A percentile compares a stretch with the other conserved stretches of the same genome.
phyloP scores from a whole-genome alignment of 305 asterid species.

The Galium porrigens region DNA sequence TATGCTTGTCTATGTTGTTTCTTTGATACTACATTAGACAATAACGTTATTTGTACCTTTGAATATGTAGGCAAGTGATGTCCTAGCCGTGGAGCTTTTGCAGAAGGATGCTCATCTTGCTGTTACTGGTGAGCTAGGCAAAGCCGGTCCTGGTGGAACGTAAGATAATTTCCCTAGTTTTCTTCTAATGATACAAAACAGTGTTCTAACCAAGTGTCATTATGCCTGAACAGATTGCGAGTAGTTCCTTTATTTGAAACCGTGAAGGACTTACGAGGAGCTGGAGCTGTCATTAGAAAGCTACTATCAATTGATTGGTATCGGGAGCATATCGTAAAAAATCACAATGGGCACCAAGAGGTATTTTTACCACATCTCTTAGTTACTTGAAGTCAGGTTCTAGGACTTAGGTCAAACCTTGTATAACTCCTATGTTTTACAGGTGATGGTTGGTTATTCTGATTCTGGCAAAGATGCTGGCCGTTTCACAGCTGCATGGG shows the following conservation, averaged over 20 bases:
- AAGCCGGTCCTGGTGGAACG: conserved; percentile 75
- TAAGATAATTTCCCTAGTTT: conserved; percentile 23
- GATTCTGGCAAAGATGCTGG: conserved; percentile 30
- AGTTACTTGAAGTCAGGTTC: neutral
- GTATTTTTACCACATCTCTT: conserved; percentile 21
- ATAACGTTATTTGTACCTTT: conserved; percentile 17
- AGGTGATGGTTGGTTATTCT: conserved; percentile 33
- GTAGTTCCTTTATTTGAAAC: conserved; percentile 96
- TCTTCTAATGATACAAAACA: neutral
- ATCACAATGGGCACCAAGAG: conserved; percentile 93
- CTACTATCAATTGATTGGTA: conserved; percentile 83
- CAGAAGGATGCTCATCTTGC: conserved; percentile 86
- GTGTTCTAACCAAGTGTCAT: conserved; percentile 11
- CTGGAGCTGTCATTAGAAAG: conserved; percentile 77
- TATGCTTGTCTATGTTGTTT: neutral
- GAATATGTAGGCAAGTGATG: conserved; percentile 86
- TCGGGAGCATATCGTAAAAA: conserved; percentile 52
- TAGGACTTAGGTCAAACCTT: conserved; percentile 6
- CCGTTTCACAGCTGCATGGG: conserved; percentile 29
- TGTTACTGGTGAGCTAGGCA: conserved; percentile 64
- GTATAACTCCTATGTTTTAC: conserved; percentile 6
- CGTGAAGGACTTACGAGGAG: conserved; percentile 86
- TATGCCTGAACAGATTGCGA: conserved; percentile 43
- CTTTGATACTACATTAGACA: neutral
- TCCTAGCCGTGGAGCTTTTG: conserved; percentile 91